Percentiles rank a stretch among this genome's conserved stretches.
Conservation (phyloP, 129 eudicot genomes). For the Mikania micrantha region DNA sequence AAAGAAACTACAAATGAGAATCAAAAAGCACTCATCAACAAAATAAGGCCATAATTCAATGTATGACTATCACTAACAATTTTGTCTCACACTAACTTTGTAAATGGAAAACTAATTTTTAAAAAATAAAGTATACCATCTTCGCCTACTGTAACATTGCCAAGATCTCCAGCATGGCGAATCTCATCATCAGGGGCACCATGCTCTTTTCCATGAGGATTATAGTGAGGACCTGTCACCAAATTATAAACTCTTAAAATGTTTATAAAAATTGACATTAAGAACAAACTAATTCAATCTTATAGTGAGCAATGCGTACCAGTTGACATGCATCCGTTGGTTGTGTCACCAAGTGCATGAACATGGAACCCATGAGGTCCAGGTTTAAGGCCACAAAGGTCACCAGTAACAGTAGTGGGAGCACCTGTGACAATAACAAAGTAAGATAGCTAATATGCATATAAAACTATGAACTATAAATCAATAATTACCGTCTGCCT, state of each 20-base stretch:
- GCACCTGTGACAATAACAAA: conserved; percentile 36
- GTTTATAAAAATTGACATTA: neutral
- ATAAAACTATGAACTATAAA: neutral
- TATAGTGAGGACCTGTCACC: conserved; percentile 79
- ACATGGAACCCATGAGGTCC: conserved; percentile 95
- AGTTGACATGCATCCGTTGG: conserved; percentile 97
- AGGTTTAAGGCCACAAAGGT: conserved; percentile 69
- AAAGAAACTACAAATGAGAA: neutral
- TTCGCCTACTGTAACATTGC: conserved; percentile 82
- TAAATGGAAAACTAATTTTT: neutral
- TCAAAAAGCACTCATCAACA: neutral
- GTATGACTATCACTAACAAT: neutral
- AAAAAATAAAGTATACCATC: conserved; percentile 54
- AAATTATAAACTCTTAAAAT: neutral
- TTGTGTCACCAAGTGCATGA: conserved; percentile 98
- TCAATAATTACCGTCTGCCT: conserved; percentile 58
- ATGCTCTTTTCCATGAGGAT: conserved; percentile 87
- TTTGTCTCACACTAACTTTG: neutral
- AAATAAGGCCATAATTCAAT: neutral
- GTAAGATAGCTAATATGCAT: neutral
- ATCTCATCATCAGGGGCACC: conserved; percentile 90
- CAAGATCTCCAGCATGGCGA: conserved; percentile 99
- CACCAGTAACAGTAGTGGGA: conserved; percentile 82
- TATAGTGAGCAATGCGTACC: conserved; percentile 31
- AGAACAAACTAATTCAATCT: neutral